phyloP scores from a whole-genome alignment of 192 early-diverging fungal genomes.

The Kickxella alabastrina region DNA sequence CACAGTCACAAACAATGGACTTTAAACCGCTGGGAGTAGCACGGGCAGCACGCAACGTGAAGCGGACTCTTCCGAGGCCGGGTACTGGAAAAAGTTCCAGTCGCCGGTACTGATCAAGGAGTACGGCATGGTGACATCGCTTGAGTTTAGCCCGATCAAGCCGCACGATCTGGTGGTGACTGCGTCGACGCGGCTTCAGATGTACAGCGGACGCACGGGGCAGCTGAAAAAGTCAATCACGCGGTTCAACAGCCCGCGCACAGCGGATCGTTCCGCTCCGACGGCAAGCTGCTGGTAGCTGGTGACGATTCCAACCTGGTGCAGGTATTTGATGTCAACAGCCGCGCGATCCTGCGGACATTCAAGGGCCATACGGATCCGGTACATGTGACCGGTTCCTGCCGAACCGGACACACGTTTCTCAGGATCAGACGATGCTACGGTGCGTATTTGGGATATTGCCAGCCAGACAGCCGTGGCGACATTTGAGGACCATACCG shows the following conservation, averaged over 20 bases:
- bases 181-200: conserved; percentile 83
- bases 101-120: conserved; percentile 86
- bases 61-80: conserved; percentile 59
- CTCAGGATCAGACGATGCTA: conserved; percentile 88
- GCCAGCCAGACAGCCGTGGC: conserved; percentile 67
- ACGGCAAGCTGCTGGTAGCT: conserved; percentile 89
- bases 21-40: conserved; percentile 58
- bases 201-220: conserved; percentile 81
- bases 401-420: conserved; percentile 75
- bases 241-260: conserved; percentile 89
- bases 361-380: conserved; percentile 63
- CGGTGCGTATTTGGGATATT: conserved; percentile 93
- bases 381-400: conserved; percentile 81
- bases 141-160: conserved; percentile 73
- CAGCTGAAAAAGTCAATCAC: conserved; percentile 87
- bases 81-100: conserved; percentile 82
- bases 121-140: conserved; percentile 74
- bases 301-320: conserved; percentile 88
- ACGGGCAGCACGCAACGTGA: conserved; percentile 54
- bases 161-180: conserved; percentile 92
- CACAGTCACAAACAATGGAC: conserved; percentile 31
- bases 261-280: conserved; percentile 71
- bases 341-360: conserved; percentile 65
- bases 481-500: conserved; percentile 77
- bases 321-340: conserved; percentile 70